Evolutionary conservation across 225 moss, liverwort and hornwort genomes (phyloP).

Genomic region (Ulota crispa): DNA sequence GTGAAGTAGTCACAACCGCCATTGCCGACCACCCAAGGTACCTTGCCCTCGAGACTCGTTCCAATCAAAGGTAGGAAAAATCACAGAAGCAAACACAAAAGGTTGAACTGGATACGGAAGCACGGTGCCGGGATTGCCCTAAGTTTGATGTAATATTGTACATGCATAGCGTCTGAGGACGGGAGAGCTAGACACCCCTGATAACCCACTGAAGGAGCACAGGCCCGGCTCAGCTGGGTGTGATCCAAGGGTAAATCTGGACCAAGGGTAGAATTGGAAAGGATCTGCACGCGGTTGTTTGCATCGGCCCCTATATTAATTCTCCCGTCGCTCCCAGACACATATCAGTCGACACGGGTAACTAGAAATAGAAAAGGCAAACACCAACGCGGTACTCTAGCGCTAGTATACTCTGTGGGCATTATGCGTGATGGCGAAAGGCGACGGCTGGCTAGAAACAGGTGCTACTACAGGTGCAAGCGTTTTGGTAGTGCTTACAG

Average conservation of each 20-base stretch:
- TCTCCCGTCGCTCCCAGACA: not conserved
- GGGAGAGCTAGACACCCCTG: not conserved
- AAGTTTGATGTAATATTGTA: slow-evolving; percentile 26
- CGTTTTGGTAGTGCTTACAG: slow-evolving; percentile 45
- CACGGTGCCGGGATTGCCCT: slow-evolving; percentile 9
- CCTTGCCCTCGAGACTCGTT: not conserved
- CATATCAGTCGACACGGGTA: not conserved
- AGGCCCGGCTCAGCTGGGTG: not conserved
- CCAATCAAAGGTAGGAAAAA: not conserved
- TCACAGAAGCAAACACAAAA: no score
- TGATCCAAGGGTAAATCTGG: no score
- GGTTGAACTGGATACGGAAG: not conserved
- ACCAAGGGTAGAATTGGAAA: not conserved
- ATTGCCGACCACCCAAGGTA: not conserved
- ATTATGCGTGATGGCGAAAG: slow-evolving; percentile 5
- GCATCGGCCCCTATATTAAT: not conserved
- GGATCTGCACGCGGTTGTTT: not conserved
- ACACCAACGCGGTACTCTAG: not conserved
- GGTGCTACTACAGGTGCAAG: slow-evolving; percentile 1
- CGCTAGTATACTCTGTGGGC: not conserved
- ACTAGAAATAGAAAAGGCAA: not conserved
- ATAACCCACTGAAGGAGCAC: not conserved
- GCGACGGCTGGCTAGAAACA: not conserved
- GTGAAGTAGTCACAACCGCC: not conserved
- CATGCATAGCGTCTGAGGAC: slow-evolving; percentile 26